Percentiles rank a stretch among this genome's conserved stretches.
Evolutionary conservation across 2,329 filamentous ascomycete species (phyloP).

Genomic region (Dendrostoma leiphaemia): DNA sequence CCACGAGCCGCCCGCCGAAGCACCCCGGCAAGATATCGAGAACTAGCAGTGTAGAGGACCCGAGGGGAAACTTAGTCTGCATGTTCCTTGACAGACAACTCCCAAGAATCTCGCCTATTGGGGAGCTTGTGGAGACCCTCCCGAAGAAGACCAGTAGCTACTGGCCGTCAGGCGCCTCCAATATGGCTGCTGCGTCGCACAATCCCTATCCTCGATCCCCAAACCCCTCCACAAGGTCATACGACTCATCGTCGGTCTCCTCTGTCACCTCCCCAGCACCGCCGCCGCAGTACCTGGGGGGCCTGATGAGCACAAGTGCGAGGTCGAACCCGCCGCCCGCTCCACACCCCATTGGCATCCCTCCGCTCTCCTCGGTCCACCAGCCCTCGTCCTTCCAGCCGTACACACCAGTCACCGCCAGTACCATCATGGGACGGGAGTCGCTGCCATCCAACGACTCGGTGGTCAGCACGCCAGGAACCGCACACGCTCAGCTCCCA

Average conservation of each 20-base stretch:
- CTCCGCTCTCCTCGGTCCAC: conserved; percentile 46
- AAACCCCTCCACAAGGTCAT: conserved; percentile 59
- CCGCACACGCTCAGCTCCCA: conserved; percentile 35
- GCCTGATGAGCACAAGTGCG: conserved; percentile 50
- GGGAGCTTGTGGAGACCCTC: conserved; percentile 36
- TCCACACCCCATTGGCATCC: conserved; percentile 53
- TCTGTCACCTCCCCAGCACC: conserved; percentile 60
- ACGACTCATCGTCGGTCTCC: conserved; percentile 63
- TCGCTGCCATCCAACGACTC: conserved; percentile 60
- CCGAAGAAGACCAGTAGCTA: conserved; percentile 33
- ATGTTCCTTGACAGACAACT: conserved; percentile 40
- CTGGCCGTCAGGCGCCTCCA: conserved; percentile 32
- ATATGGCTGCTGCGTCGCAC: conserved; percentile 59
- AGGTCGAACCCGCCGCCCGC: conserved; percentile 48
- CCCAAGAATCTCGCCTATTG: conserved; percentile 35
- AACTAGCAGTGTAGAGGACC: conserved; percentile 5
- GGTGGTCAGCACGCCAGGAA: conserved; percentile 52
- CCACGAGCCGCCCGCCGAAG: neutral
- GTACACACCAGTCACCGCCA: conserved; percentile 49
- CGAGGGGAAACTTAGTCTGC: conserved; percentile 25
- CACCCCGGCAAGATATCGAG: neutral
- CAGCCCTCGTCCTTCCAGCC: conserved; percentile 45
- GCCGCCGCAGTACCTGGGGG: conserved; percentile 50
- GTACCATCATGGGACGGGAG: conserved; percentile 54
- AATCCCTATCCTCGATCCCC: conserved; percentile 60